A percentile compares a stretch with the other conserved stretches of the same genome.
These are phyloP conservation scores for Coemansia reversa DNA, from an alignment of 192 early-diverging fungal genomes.

Conservation along the genomic window DNA sequence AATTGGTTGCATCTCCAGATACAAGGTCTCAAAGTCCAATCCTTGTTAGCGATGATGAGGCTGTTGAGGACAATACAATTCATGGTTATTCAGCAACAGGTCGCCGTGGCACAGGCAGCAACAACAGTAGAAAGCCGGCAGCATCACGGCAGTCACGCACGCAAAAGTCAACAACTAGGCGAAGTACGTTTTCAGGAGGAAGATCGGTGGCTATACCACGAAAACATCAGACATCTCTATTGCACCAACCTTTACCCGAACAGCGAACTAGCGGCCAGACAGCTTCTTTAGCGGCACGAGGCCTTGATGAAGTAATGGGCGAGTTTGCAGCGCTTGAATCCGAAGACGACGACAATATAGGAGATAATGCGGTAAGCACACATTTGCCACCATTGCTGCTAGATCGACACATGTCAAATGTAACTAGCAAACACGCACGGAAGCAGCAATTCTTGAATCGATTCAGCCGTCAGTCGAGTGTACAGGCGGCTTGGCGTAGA, in stretches of 20 bases:
- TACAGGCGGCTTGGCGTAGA: background rate
- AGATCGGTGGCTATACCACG: background rate
- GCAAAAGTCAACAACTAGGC: background rate
- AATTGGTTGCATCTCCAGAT: background rate
- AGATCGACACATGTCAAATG: conserved; percentile 6
- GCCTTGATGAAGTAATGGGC: conserved; percentile 37
- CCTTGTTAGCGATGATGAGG: conserved; percentile 48
- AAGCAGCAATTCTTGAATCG: conserved; percentile 18
- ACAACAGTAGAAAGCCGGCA: background rate
- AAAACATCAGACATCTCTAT: background rate
- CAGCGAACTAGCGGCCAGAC: background rate
- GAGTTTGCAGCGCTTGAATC: conserved; percentile 53
- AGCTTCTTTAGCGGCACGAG: conserved; percentile 4
- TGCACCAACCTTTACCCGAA: background rate
- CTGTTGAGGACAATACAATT: conserved; percentile 36
- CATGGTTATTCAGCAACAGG: conserved; percentile 4
- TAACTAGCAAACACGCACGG: background rate
- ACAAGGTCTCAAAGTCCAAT: conserved; percentile 14
- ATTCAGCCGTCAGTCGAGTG: conserved; percentile 11
- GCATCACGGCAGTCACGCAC: background rate
- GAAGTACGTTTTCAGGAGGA: background rate
- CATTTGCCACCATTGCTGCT: background rate
- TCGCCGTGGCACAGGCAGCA: background rate
- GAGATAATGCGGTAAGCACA: background rate
- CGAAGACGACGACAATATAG: conserved; percentile 16